Base-by-base conservation (phyloP, 1,284 basidiomycete genomes). In the Xanthoconium separans region DNA sequence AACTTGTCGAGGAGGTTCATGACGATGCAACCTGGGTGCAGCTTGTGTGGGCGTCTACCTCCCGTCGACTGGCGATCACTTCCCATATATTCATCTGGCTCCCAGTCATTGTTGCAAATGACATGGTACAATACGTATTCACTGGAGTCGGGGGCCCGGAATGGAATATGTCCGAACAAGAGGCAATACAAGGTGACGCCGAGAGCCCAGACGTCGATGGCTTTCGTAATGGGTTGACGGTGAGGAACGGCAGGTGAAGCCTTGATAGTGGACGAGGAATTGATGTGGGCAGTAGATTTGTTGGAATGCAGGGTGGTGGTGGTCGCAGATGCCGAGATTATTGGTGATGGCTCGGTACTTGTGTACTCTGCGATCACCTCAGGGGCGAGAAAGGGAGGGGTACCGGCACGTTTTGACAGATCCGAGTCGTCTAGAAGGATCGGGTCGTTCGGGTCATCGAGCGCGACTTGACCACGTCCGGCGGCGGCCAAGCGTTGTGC, bases 181-280 rank as follows among this genome's bases (percentile, higher is more conserved):
- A 99, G 81, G 66, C 95, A 97, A 74, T 95, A 99, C 13, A 98
- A 77, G 1, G 97, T 99, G 34, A 98, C 91, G n/a, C 97, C 97
- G 9, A 99, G 81, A 1, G 97, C 95, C 96, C 96, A 99, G n/a
- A 99, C 84, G 66, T 99, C 97, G 68, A 99, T 97, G 6, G 94
- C 89, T 69, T 96, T 95, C 36, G 95, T 96, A 59, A 99, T 91
- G 2, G 81, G 80, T 3, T 85, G 86, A 22, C 87, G 80, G 50
- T 72, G 74, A 8, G 54, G 56, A 30, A 58, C 39, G 20, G 66
- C 68, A 27, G 73, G 67, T 10, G 58, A 69, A 54, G 50, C 62
- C 49, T 65, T 70, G 41, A 72, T 63, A 13, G 72, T 69, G 37
- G 62, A 59, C 5, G 61, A 61, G 1, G 75, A 74, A 51, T 69